phyloP scores from a whole-genome alignment of 306 rosid species.

The Amphicarpaea edgeworthii region DNA sequence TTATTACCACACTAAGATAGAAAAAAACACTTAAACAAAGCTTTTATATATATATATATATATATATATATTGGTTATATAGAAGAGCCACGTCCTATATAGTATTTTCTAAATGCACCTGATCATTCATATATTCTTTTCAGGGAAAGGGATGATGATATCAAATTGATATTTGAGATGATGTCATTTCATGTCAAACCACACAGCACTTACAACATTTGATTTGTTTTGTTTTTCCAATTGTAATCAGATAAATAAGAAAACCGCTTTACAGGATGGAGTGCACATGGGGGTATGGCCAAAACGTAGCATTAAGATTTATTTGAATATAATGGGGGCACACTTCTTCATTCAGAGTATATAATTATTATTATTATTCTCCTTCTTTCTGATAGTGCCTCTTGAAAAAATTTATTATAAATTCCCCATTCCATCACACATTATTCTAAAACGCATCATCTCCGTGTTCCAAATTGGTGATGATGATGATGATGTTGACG shows the following conservation, averaged over 20 bases:
- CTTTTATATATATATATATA: too few relatives aligned
- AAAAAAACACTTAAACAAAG: not conserved
- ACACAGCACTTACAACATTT: slow-evolving; percentile 40
- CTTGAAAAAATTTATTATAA: slow-evolving; percentile 27
- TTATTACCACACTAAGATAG: not conserved
- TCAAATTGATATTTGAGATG: slow-evolving; percentile 28
- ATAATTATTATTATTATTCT: slow-evolving; percentile 27
- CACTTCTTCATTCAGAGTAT: slow-evolving; percentile 40
- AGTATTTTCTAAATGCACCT: slow-evolving; percentile 30
- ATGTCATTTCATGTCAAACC: slow-evolving; percentile 54
- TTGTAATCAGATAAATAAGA: slow-evolving; percentile 35
- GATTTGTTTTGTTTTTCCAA: slow-evolving; percentile 35
- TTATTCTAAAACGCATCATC: slow-evolving; percentile 17
- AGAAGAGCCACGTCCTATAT: not conserved
- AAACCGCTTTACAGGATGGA: slow-evolving; percentile 62
- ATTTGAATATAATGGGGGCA: slow-evolving; percentile 45
- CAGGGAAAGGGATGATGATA: slow-evolving; percentile 28
- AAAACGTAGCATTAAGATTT: slow-evolving; percentile 48
- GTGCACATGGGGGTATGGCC: slow-evolving; percentile 63
- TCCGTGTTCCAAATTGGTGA: slow-evolving; percentile 40
- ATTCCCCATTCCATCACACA: not conserved
- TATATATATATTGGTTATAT: too few relatives aligned
- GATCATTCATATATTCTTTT: slow-evolving; percentile 3
- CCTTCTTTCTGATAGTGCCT: slow-evolving; percentile 31
- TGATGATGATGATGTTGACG: slow-evolving; percentile 48